Conservation (phyloP, 2,329 filamentous ascomycete species). For the Cyphellophora attinorum region DNA sequence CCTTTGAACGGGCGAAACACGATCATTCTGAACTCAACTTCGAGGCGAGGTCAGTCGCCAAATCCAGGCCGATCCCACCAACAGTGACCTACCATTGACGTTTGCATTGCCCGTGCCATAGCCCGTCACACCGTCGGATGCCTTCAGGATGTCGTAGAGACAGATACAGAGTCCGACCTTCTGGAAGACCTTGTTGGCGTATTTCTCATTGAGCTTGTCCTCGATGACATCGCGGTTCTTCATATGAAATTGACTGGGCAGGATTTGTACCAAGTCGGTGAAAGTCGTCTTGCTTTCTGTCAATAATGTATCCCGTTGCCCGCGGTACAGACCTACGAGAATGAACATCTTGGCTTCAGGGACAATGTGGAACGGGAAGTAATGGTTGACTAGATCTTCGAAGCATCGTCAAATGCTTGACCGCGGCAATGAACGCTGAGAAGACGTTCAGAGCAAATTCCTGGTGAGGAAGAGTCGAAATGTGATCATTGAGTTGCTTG, state of each 20-base stretch:
- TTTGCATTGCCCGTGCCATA: slow-evolving; percentile 88
- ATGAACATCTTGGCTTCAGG: slow-evolving; percentile 18
- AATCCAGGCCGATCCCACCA: no score
- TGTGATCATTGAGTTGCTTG: no score
- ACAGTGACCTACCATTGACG: slow-evolving; percentile 69
- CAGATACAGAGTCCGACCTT: slow-evolving; percentile 90
- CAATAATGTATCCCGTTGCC: slow-evolving; percentile 3
- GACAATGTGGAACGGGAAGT: no score
- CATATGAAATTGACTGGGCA: slow-evolving; percentile 79
- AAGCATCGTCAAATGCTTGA: no score
- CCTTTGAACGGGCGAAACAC: slow-evolving; percentile 95
- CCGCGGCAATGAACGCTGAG: no score
- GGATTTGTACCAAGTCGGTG: slow-evolving; percentile 87
- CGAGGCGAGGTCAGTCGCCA: slow-evolving; percentile 1
- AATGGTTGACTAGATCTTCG: no score
- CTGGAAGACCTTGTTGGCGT: slow-evolving; percentile 86
- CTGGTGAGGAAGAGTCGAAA: no score
- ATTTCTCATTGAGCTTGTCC: slow-evolving; percentile 95
- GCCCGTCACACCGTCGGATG: slow-evolving; percentile 87
- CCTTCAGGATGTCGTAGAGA: slow-evolving; percentile 80
- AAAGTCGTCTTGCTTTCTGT: slow-evolving; percentile 63
- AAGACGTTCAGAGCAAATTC: no score
- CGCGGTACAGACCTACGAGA: slow-evolving; percentile 13
- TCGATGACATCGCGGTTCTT: slow-evolving; percentile 67
- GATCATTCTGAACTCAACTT: slow-evolving; percentile 85